phyloP scores from a whole-genome alignment of 2,329 filamentous ascomycete genomes.

The Setomelanomma holmii region DNA sequence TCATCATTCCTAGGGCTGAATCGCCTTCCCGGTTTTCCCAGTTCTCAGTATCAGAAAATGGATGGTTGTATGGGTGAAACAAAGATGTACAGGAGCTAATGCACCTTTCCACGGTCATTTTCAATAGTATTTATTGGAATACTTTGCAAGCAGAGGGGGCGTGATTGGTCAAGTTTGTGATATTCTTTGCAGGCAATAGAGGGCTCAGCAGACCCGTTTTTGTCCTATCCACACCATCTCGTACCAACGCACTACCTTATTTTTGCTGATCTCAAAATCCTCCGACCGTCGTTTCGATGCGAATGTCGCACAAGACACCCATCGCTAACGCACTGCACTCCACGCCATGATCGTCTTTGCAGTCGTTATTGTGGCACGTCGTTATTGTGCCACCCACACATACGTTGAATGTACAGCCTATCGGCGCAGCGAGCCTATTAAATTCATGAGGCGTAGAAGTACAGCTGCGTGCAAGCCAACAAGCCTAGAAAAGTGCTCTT shows the following conservation, averaged over 20 bases:
- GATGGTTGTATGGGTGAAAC: background rate
- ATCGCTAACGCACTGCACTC: slow-evolving; percentile 6
- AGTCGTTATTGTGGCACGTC: slow-evolving; percentile 1
- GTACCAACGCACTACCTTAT: too few species aligned
- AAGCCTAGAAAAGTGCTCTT: too few species aligned
- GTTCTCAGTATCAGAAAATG: too few species aligned
- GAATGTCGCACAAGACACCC: slow-evolving; percentile 1
- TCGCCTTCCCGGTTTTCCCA: too few species aligned
- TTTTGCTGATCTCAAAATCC: background rate
- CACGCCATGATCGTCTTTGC: background rate
- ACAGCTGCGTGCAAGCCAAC: too few species aligned
- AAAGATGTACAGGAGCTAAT: background rate
- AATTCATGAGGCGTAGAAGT: background rate
- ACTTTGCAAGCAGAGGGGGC: background rate
- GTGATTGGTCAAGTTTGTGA: slow-evolving; percentile 9
- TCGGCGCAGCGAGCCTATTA: too few species aligned
- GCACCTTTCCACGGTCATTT: background rate
- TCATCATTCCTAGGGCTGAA: too few species aligned
- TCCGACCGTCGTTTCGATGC: too few species aligned
- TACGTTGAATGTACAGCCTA: too few species aligned
- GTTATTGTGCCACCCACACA: slow-evolving; percentile 4
- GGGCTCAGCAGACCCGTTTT: background rate
- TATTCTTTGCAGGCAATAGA: background rate
- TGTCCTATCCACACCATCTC: background rate
- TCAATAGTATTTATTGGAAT: background rate